A percentile compares a stretch with the other conserved stretches of the same genome.
Evolutionary conservation across 2,329 filamentous ascomycete species (phyloP).

Genomic region (Hypoxylon sp.): DNA sequence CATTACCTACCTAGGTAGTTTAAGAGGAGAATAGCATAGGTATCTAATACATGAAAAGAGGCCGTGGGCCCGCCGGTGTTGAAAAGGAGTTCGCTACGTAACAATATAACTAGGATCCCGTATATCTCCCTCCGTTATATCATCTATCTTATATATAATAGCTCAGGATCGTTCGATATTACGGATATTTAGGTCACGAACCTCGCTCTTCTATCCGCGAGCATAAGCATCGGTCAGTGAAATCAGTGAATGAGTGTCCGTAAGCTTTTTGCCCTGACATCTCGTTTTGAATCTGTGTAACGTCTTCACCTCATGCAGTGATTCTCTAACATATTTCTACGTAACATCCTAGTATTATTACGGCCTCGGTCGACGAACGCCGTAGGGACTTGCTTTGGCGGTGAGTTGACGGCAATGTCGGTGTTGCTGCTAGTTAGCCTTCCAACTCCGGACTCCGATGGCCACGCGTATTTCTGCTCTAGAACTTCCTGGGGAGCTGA

Average conservation of each 20-base stretch:
- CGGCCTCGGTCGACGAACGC: not conserved
- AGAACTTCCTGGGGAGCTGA: conserved; percentile 2
- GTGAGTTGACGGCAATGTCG: conserved; percentile 13
- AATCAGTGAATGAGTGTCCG: not conserved
- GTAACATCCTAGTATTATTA: not conserved
- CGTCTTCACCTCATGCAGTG: not conserved
- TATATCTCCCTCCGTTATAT: not conserved
- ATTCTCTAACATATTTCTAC: conserved; percentile 2
- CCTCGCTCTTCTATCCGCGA: not conserved
- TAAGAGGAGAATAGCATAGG: not conserved
- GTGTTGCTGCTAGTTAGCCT: not conserved
- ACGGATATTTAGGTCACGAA: not conserved
- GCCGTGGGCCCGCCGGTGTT: not conserved
- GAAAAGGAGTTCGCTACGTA: not conserved
- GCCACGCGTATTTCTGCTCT: not conserved
- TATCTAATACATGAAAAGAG: not conserved
- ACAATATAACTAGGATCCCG: not conserved
- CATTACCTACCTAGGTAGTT: no score
- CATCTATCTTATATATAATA: not conserved
- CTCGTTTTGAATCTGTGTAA: not conserved
- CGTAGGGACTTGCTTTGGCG: not conserved
- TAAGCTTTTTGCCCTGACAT: not conserved
- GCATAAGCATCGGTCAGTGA: conserved; percentile 4
- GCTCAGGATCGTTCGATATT: not conserved
- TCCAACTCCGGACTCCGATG: conserved; percentile 10